phyloP scores from a whole-genome alignment of 306 rosid genomes.

The Betula pendula region DNA sequence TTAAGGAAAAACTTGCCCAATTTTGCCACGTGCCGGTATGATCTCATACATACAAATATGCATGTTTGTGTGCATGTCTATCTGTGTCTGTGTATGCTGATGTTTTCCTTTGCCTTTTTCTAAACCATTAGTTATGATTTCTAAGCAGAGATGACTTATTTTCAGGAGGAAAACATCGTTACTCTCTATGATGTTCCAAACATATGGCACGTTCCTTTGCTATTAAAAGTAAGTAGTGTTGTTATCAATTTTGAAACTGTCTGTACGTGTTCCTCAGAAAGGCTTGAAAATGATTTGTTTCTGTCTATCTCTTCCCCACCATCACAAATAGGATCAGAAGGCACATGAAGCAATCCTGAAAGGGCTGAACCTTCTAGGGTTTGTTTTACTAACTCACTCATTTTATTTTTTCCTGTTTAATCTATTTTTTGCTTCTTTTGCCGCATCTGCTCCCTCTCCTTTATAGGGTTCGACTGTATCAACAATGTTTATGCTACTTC shows the following conservation, averaged over 20 bases:
- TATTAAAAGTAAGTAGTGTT: constrained; percentile 64
- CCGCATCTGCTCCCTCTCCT: background rate
- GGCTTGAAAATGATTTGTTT: constrained; percentile 16
- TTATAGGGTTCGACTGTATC: background rate
- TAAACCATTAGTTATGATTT: background rate
- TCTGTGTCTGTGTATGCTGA: background rate
- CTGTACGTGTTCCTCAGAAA: constrained; percentile 6
- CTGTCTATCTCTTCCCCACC: constrained; percentile 5
- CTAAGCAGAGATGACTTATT: constrained; percentile 18
- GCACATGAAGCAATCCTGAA: constrained; percentile 88
- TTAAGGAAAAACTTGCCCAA: constrained; percentile 75
- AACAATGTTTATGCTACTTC: constrained; percentile 10
- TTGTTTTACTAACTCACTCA: constrained; percentile 39
- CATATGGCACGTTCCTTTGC: constrained; percentile 95
- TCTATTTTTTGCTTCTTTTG: background rate
- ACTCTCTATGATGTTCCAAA: constrained; percentile 94
- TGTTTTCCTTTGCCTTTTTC: constrained; percentile 18
- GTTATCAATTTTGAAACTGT: background rate
- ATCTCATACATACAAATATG: constrained; percentile 6
- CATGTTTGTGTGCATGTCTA: background rate
- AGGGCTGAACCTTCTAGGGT: constrained; percentile 70
- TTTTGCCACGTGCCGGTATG: constrained; percentile 95
- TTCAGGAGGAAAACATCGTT: constrained; percentile 73
- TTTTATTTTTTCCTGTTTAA: constrained; percentile 15
- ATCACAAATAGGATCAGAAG: constrained; percentile 68